Evolutionary conservation across 1,139 yeast genomes (phyloP), one percentile per base, ranked within the genome.

Genomic region (Casaregolazyma lundiana): DNA sequence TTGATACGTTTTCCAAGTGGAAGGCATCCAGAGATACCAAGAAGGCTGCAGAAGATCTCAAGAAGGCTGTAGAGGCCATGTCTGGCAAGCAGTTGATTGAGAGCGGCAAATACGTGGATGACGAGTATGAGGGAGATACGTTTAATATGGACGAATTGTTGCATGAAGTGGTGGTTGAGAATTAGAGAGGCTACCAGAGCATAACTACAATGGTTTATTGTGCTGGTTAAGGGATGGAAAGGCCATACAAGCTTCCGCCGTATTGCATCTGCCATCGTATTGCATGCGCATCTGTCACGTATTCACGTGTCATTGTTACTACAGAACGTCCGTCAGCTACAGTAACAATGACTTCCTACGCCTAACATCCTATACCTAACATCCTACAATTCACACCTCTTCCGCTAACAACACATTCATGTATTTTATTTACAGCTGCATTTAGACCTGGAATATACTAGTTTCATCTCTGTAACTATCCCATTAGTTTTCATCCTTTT

Each of bases 1-100:
- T 80, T 34, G 90, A 84, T 50, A 66, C 89, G n/a, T 94, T 94
- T 66, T 76, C 76, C 37, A 76, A 76, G 60, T 94, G 98, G 98
- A 90, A 90, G 70, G 64, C 68, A 54, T 78, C 80, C 53, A 86
- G 88, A 57, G 78, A 78, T 65, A 84, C 76, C 68, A 81, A 81
- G 58, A 81, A 77, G 41, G 80, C 74, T 56, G 75, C 72, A 54
- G 58, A 52, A 38, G 63, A 56, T 41, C 59, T 59, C 45, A 79
- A 77, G 56, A 75, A 68, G 56, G 81, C 74, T 64, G 62, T 57
- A 59, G 61, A 57, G 57, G 44, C 35, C 8, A 70, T 81, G 53
- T 79, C 88, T 19, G 98, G 98, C 58, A 81, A 81, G 66, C 95
- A 92, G 69, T 72, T 89, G 50, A 77, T 92, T 54, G 74, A 81